Conservation (phyloP, 495 filamentous ascomycete species). For the Aspergillus asperescens region DNA sequence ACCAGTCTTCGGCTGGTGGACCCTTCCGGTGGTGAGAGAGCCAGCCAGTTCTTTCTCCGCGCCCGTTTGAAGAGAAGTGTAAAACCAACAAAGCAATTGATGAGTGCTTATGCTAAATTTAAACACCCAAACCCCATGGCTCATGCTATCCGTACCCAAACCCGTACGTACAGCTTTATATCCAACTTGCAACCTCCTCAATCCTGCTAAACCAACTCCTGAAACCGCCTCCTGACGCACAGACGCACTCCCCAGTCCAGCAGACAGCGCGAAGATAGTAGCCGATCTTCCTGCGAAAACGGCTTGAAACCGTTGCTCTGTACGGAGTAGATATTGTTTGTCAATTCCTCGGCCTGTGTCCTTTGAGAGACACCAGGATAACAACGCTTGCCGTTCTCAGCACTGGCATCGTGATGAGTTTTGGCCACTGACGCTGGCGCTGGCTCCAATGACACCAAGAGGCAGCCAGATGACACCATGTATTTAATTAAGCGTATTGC, state of each 20-base stretch:
- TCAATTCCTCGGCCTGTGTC: constrained; percentile 36
- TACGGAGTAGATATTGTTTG: constrained; percentile 39
- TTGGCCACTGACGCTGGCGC: not conserved
- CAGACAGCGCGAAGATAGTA: constrained; percentile 8
- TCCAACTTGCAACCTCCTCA: not conserved
- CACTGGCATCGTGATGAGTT: not conserved
- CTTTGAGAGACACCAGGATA: constrained; percentile 18
- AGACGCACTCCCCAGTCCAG: constrained; percentile 1
- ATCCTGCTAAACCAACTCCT: not conserved
- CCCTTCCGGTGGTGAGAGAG: no score
- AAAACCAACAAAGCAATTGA: no score
- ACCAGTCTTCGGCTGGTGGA: no score
- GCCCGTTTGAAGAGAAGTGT: no score
- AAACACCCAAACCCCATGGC: not conserved
- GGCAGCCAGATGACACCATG: constrained; percentile 35
- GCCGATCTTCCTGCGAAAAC: constrained; percentile 43
- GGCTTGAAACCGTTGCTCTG: constrained; percentile 39
- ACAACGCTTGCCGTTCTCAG: not conserved
- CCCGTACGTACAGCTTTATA: no score
- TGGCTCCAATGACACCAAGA: constrained; percentile 26
- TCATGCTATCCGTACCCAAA: not conserved
- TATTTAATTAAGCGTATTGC: constrained; percentile 45
- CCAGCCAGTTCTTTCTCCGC: no score
- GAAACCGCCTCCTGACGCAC: constrained; percentile 9
- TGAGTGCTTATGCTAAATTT: no score